Conservation (phyloP, 2,329 filamentous ascomycete species). For the Aspergillus quadricinctus region DNA sequence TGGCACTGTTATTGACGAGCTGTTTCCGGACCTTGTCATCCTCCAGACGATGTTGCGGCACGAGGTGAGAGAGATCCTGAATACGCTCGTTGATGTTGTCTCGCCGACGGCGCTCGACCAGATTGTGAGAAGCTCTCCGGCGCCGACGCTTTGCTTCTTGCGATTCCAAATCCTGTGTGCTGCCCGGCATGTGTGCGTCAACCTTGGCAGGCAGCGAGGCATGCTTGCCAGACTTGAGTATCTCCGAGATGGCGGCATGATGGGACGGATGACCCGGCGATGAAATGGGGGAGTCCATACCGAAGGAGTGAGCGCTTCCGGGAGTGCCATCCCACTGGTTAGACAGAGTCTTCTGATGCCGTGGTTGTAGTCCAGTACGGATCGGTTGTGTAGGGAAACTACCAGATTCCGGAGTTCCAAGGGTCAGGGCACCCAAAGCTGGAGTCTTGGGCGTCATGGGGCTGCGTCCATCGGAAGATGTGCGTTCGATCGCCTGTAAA, state of each 20-base stretch:
- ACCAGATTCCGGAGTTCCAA: slow-evolving; percentile 66
- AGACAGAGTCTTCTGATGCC: slow-evolving; percentile 79
- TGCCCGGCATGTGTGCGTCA: slow-evolving; percentile 45
- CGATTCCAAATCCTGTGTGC: slow-evolving; percentile 58
- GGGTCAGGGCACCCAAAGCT: slow-evolving; percentile 66
- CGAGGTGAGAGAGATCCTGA: slow-evolving; percentile 89
- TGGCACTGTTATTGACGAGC: slow-evolving; percentile 82
- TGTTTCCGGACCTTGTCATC: slow-evolving; percentile 97
- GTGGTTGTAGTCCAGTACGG: slow-evolving; percentile 57
- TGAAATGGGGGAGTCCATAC: slow-evolving; percentile 75
- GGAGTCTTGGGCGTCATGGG: slow-evolving; percentile 87
- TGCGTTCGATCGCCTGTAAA: slow-evolving; percentile 64
- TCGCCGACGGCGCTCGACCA: slow-evolving; percentile 87
- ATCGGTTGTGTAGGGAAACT: slow-evolving; percentile 76
- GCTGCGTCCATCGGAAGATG: slow-evolving; percentile 68
- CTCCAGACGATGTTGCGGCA: slow-evolving; percentile 86
- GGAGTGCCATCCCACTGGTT: slow-evolving; percentile 87
- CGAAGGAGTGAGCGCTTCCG: slow-evolving; percentile 76
- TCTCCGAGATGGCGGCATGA: slow-evolving; percentile 77
- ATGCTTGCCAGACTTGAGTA: slow-evolving; percentile 76
- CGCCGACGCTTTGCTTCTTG: slow-evolving; percentile 92
- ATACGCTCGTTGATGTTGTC: slow-evolving; percentile 99
- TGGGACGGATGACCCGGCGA: slow-evolving; percentile 59
- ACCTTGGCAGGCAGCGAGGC: slow-evolving; percentile 89
- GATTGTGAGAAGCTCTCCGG: slow-evolving; percentile 89